Evolutionary conservation across 352 stramenopile genomes (phyloP), one percentile per base, ranked within the genome.

Genomic region (Globisporangium splendens): DNA sequence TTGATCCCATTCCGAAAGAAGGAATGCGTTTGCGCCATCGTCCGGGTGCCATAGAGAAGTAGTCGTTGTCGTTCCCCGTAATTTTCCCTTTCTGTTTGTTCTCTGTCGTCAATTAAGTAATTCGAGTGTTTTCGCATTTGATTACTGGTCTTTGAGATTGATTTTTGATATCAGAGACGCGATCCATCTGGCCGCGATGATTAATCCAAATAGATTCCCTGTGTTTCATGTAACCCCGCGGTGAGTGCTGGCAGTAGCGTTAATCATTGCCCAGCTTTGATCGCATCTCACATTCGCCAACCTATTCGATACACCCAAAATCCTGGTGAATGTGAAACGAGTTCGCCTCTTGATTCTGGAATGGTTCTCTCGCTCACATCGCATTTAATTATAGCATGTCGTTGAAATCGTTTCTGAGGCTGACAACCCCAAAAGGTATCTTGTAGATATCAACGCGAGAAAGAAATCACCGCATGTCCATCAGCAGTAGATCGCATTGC

Each of bases 1-100:
- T 48, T 59, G 33, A 17, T 59, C 50, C 50, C n/a, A 20, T 46
- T 64, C 60, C 53, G 60, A 56, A 57, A 46, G 60, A 61, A 66
- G 54, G 60, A 61, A 52, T 53, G 53, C 43, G 59, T 35, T 35
- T 35, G 28, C 28, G 28, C 28, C 28, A 35, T 35, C 28, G 10
- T 35, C 10, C 28, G 20, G 41, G 42, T 44, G 43, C 58, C 51
- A 59, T 64, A 64, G 58, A 64, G 58, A 59, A 50, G 58, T 59
- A 46, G 18, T 55, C 46, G 33, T 50, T 21, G 52, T 49, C 20
- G 42, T 59, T 44, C 28, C 49, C 31, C 38, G 14, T 44, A 13
- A 54, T 31, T 39, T 21, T 22, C 22, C 22, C 20, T 38, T 54
- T 35, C 21, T 54, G 44, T 59, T 48, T 58, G 50, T 64, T 46